Evolutionary conservation across 2,329 filamentous ascomycete genomes (phyloP), one percentile per base, ranked within the genome.

Genomic region (Cercospora sp.): DNA sequence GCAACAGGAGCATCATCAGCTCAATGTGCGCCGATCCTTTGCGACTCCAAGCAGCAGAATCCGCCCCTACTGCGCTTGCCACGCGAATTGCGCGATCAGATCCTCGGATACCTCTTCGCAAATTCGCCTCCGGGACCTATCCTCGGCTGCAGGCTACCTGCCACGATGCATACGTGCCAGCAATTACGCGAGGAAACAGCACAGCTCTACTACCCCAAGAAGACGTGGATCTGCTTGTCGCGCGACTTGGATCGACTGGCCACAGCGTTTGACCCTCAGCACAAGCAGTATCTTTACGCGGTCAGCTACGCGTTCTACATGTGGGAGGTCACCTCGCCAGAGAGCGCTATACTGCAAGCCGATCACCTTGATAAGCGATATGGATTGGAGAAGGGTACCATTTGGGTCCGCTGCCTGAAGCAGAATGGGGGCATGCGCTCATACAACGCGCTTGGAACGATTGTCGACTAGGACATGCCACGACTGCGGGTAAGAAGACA

Each of bases 21-120:
- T 53, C 58, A 40, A 26, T 13, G 26, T 12, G 30, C 26, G 40
- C 18, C 51, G 37, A 26, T 16, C 10, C 40, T 62, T 16, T 16
- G 26, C 26, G 40, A 24, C 21, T 18, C 51, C 34, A 24, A 66
- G 6, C 57, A 61, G 8, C 26, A 18, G n/a, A 49, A 21, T 5
- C 49, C 65, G 2, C 65, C 59, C 10, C 43, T 67, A 28, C 61
- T 67, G 28, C 66, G 55, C 21, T 53, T 67, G 3, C 66, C 66
- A 10, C 34, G 66, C 43, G 66, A 67, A 37, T 61, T 68, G n/a
- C 66, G 62, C 12, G 66, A 65, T 18, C 21, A 64, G 26, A 68
- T 68, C 43, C 30, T 68, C 1, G 32, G 9, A 7, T 32, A 49
- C 13, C 32, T 49, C 18, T 37, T 37, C 37, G 61, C 28, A 21